These are phyloP conservation scores for Alnus rubra DNA, from an alignment of 306 rosid genomes.

Conservation along the genomic window DNA sequence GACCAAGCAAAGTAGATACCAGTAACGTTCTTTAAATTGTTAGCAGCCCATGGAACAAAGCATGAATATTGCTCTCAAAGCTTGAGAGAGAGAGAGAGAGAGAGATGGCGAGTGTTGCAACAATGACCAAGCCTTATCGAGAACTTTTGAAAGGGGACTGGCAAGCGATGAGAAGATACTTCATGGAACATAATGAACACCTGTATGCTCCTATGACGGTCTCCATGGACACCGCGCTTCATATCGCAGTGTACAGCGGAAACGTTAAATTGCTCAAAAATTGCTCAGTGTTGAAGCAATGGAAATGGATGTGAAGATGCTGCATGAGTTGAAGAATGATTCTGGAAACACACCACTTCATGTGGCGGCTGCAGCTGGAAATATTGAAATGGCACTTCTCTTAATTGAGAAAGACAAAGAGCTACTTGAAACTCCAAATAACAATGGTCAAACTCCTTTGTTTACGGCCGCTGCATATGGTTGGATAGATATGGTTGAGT, in stretches of 20 bases:
- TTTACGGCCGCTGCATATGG: conserved; percentile 23
- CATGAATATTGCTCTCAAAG: not conserved
- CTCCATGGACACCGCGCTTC: conserved; percentile 20
- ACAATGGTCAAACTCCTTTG: conserved; percentile 22
- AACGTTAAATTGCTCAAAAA: not conserved
- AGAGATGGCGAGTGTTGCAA: not conserved
- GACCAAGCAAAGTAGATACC: conserved; percentile 21
- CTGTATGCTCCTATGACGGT: not conserved
- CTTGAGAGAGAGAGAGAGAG: not conserved
- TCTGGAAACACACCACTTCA: conserved; percentile 18
- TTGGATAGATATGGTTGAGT: not conserved
- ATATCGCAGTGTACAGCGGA: conserved; percentile 9
- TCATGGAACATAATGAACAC: not conserved
- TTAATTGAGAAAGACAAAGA: too few species aligned
- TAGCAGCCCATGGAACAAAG: too few species aligned
- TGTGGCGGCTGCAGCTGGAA: conserved; percentile 22
- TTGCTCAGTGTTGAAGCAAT: not conserved
- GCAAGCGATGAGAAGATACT: not conserved
- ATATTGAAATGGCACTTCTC: not conserved
- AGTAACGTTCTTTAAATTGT: not conserved
- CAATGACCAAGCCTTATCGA: not conserved
- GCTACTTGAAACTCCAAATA: too few species aligned
- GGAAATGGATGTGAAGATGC: too few species aligned
- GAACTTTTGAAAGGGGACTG: not conserved
- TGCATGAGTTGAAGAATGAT: not conserved